A percentile compares a stretch with the other conserved stretches of the same genome.
Evolutionary conservation across 345 rosid genomes (phyloP).

Genomic region (Eucalyptus grandis): DNA sequence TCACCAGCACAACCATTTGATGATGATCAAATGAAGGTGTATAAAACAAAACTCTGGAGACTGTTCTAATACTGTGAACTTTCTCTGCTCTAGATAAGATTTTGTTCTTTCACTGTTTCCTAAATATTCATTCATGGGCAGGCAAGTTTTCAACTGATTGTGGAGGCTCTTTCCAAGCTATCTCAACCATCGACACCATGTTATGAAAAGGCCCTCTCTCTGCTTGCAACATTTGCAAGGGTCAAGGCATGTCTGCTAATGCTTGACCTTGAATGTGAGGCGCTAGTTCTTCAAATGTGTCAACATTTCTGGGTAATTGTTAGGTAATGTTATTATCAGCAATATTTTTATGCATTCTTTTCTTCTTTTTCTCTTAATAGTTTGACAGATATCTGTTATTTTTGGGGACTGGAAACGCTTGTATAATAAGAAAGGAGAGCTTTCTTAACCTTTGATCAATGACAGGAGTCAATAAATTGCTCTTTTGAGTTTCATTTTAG

Average conservation of each 20-base stretch:
- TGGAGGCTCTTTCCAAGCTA: constrained; percentile 42
- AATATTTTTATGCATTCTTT: neutral
- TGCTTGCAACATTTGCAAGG: constrained; percentile 54
- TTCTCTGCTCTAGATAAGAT: neutral
- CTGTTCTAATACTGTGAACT: neutral
- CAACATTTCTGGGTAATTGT: constrained; percentile 34
- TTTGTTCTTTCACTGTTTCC: neutral
- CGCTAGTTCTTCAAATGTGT: constrained; percentile 53
- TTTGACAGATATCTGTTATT: neutral
- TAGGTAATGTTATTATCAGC: constrained; percentile 22
- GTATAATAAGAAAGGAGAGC: neutral
- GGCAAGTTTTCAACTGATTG: constrained; percentile 47
- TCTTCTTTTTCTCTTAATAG: neutral
- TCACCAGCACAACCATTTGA: constrained; percentile 63
- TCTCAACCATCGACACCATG: constrained; percentile 31
- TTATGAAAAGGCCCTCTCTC: constrained; percentile 41
- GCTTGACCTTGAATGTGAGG: constrained; percentile 69
- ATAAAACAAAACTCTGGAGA: neutral
- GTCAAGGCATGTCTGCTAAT: constrained; percentile 63
- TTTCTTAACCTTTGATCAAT: neutral
- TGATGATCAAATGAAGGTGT: constrained; percentile 69
- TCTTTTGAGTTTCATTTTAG: neutral
- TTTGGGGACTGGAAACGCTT: neutral
- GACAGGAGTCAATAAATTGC: neutral
- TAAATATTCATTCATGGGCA: constrained; percentile 7